Base-by-base conservation (phyloP, 768 basidiomycete species). In the Cyclocybe cylindracea region DNA sequence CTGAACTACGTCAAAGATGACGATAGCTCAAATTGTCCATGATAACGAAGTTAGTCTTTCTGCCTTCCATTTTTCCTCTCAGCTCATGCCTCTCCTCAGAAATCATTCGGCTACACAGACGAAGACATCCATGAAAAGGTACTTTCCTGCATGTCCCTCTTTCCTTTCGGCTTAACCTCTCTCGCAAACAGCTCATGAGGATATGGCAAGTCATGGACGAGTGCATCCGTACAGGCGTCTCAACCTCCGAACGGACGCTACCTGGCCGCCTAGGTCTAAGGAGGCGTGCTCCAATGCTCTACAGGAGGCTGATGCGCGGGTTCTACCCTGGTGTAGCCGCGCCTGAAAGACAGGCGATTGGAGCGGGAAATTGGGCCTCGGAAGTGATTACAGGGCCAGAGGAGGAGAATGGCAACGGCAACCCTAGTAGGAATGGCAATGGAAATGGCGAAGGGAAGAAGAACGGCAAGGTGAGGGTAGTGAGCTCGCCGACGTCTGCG, bases 131-230 rank as follows among this genome's bases (percentile, higher is more conserved):
- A 85, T 55, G 68, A 77, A 42, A 92, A 92, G 77, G 89, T 86
- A 56, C 16, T 16, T 16, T 16, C 16, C 16, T 16, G 16, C 16
- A 16, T 16, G 10, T 36, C 19, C 35, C n/a, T 35, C 34, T 19
- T 37, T n/a, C 40, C 41, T 9, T 43, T 39, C 33, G 40, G 34
- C 43, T 48, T 9, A 39, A 8, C 31, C 44, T 36, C 39, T 7
- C 42, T 10, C 40, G 36, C 38, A 36, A 34, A 18, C 11, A 78
- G 91, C 57, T 81, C 48, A 75, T 84, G 78, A 80, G 82, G 24
- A 93, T 95, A 42, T 96, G 94, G 94, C 63, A 74, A 48, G 91
- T 94, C 4, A 97, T 97, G 95, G 93, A 96, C 63, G 83, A 86
- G 50, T 95, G 91, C 66, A 98, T 97, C 54, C 87, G 77, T 39